These are phyloP conservation scores for Paramecium sexaurelia DNA, from an alignment of 73 alveolate genomes.

Conservation along the genomic window DNA sequence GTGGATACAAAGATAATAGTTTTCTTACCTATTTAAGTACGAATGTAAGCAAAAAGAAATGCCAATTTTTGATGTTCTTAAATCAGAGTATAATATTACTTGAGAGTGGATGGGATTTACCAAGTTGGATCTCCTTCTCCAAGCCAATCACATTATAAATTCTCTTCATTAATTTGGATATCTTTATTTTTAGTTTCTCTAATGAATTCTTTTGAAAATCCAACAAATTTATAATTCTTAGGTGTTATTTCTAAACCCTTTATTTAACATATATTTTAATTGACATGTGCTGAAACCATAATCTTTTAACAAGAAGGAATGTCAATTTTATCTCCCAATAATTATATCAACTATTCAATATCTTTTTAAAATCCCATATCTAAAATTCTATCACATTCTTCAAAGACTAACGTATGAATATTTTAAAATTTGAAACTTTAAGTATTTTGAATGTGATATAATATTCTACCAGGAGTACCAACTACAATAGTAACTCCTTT, in stretches of 20 bases:
- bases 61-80: constrained; percentile 63
- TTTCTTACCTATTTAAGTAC: constrained; percentile 24
- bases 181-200: background rate
- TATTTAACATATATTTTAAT: constrained; percentile 39
- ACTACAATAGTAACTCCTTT: constrained; percentile 94
- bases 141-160: background rate
- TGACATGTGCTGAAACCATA: constrained; percentile 64
- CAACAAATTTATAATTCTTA: constrained; percentile 35
- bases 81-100: constrained; percentile 60
- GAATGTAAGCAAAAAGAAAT: constrained; percentile 48
- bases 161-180: background rate
- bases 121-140: constrained; percentile 54
- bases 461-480: constrained; percentile 96
- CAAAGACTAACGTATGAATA: constrained; percentile 86
- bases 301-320: constrained; percentile 50
- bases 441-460: constrained; percentile 91
- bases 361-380: constrained; percentile 97
- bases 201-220: constrained; percentile 1
- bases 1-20: constrained; percentile 77
- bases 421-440: constrained; percentile 74
- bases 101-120: constrained; percentile 54
- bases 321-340: background rate
- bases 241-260: constrained; percentile 33
- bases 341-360: constrained; percentile 48
- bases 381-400: constrained; percentile 96